These are phyloP conservation scores for Plasmodium knowlesi DNA, from an alignment of 169 alveolate species.

Conservation along the genomic window DNA sequence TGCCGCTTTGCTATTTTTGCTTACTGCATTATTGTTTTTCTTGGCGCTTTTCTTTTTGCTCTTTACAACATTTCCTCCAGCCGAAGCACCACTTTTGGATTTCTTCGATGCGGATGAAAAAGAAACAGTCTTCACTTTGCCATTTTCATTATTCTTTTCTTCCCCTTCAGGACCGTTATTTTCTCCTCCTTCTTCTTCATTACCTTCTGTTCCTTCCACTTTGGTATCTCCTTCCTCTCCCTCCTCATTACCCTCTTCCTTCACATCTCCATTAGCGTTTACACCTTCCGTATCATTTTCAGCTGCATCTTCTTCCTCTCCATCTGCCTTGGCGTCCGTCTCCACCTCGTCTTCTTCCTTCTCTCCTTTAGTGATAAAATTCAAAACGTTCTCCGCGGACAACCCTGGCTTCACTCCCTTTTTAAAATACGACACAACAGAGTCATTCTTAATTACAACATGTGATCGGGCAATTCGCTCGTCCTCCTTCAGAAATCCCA, in stretches of 20 bases:
- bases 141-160: not conserved
- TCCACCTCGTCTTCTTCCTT: not conserved
- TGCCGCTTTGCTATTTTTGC: slow-evolving; percentile 8
- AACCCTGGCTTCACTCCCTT: slow-evolving; percentile 80
- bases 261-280: not conserved
- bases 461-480: slow-evolving; percentile 76
- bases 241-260: not conserved
- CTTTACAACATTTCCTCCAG: not conserved
- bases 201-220: not conserved
- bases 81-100: not conserved
- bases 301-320: not conserved
- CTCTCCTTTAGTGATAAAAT: slow-evolving; percentile 41
- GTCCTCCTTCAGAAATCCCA: slow-evolving; percentile 78
- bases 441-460: slow-evolving; percentile 76
- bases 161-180: not conserved
- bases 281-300: not conserved
- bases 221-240: not conserved
- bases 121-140: not conserved
- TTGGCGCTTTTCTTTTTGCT: not conserved
- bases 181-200: not conserved
- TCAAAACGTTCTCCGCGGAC: slow-evolving; percentile 16
- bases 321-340: not conserved
- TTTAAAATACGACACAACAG: slow-evolving; percentile 75
- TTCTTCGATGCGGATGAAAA: not conserved
- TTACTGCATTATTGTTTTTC: not conserved